Conservation (phyloP, 139 green algal species). For the Nannochloris sp. region DNA sequence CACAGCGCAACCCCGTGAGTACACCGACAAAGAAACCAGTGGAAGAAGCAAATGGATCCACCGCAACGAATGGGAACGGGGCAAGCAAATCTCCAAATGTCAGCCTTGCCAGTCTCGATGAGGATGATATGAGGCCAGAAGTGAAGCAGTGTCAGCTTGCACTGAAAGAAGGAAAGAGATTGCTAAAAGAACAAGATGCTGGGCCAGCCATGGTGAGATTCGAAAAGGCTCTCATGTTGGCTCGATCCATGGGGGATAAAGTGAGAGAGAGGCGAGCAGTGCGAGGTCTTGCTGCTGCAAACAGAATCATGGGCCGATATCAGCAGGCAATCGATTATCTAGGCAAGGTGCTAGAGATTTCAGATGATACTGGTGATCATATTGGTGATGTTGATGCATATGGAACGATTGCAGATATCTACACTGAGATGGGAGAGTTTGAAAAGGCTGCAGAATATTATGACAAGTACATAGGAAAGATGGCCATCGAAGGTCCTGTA, state of each 20-base stretch:
- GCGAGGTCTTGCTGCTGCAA: conserved; percentile 72
- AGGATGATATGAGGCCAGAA: conserved; percentile 62
- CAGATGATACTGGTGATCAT: conserved; percentile 56
- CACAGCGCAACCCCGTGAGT: background rate
- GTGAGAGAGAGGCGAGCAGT: conserved; percentile 75
- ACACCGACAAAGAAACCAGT: background rate
- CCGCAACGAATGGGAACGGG: too few species aligned
- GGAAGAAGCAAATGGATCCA: background rate
- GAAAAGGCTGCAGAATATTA: conserved; percentile 82
- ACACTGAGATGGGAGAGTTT: conserved; percentile 86
- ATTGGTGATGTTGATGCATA: conserved; percentile 79
- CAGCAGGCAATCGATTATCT: conserved; percentile 75
- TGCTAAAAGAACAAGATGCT: conserved; percentile 79
- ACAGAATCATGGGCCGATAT: conserved; percentile 59
- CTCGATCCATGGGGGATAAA: conserved; percentile 47
- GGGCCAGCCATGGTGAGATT: conserved; percentile 79
- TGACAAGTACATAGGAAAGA: conserved; percentile 72
- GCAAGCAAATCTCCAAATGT: conserved; percentile 3
- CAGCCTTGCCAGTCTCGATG: conserved; percentile 56
- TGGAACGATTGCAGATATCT: conserved; percentile 88
- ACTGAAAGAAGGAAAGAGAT: conserved; percentile 69
- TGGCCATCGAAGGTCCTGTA: conserved; percentile 56
- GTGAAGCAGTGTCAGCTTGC: conserved; percentile 56
- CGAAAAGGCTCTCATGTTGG: conserved; percentile 90
- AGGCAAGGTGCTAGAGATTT: conserved; percentile 77